Evolutionary conservation across 345 rosid species (phyloP).

Genomic region (Cochlearia excelsa): DNA sequence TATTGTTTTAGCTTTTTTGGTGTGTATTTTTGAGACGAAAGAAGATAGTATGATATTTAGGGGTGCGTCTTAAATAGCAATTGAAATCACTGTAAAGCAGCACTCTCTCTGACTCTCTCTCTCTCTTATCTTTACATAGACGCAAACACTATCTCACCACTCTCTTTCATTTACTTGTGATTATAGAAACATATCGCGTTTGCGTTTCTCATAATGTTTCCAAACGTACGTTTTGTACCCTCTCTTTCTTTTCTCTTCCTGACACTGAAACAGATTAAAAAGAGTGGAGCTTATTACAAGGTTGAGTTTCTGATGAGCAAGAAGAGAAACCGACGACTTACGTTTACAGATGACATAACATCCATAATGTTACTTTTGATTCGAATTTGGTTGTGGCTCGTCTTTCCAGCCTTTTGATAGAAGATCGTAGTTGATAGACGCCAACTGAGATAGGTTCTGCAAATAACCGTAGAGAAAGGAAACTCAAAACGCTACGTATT

Average conservation of each 20-base stretch:
- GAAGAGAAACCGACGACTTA: constrained; percentile 34
- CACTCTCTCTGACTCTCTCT: background rate
- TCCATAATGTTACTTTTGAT: constrained; percentile 35
- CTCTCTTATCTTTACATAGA: constrained; percentile 25
- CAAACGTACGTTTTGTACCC: background rate
- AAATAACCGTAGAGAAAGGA: constrained; percentile 18
- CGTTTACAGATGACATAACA: constrained; percentile 54
- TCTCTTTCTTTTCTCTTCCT: constrained; percentile 17
- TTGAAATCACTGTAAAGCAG: background rate
- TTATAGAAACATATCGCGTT: background rate
- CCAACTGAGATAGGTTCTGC: constrained; percentile 96
- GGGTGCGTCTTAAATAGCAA: constrained; percentile 14
- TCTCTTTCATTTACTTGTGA: constrained; percentile 14
- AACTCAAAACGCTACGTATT: constrained; percentile 9
- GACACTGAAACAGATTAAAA: background rate
- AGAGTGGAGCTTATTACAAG: background rate
- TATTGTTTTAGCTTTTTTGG: background rate
- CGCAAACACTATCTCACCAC: constrained; percentile 25
- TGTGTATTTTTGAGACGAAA: background rate
- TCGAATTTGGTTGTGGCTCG: constrained; percentile 51
- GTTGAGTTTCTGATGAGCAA: constrained; percentile 5
- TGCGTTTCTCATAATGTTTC: constrained; percentile 22
- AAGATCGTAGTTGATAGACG: constrained; percentile 96
- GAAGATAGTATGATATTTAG: background rate
- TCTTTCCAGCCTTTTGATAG: constrained; percentile 97